These are phyloP conservation scores for Ophiostoma fasciatum DNA, from an alignment of 2,329 filamentous ascomycete species.

Conservation along the genomic window DNA sequence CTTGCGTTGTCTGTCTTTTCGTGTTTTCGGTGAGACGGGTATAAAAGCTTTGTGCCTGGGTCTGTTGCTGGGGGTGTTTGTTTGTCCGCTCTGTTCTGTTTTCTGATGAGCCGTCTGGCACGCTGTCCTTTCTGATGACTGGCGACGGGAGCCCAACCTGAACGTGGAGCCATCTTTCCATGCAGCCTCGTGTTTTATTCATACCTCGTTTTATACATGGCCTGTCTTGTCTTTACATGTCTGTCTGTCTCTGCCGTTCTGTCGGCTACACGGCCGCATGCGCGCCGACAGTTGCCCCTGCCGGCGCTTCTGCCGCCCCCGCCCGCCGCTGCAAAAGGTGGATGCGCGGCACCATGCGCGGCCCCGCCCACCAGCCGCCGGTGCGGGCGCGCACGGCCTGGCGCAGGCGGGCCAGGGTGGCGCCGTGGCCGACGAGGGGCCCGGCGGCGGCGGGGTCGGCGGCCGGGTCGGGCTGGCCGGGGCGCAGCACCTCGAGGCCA, in stretches of 20 bases:
- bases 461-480: constrained; percentile 20
- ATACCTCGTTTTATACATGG: no score
- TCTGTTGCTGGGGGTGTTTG: not conserved
- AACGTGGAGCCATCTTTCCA: no score
- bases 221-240: not conserved
- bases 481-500: constrained; percentile 42
- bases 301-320: constrained; percentile 5
- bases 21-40: no score
- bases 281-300: not conserved
- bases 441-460: constrained; percentile 10
- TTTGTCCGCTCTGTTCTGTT: not conserved
- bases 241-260: no score
- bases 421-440: constrained; percentile 30
- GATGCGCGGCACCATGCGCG: constrained; percentile 42
- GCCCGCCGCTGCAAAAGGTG: constrained; percentile 31
- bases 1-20: not conserved
- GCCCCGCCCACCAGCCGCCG: constrained; percentile 51
- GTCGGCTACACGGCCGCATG: no score
- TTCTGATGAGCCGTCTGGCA: no score
- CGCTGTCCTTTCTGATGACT: no score
- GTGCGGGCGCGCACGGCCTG: constrained; percentile 29
- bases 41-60: no score
- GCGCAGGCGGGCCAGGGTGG: constrained; percentile 23
- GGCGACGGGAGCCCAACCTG: no score
- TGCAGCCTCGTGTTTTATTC: no score